Percentiles rank a stretch among this genome's conserved stretches.
phyloP scores from a whole-genome alignment of 345 rosid genomes.

The Viola odorata region DNA sequence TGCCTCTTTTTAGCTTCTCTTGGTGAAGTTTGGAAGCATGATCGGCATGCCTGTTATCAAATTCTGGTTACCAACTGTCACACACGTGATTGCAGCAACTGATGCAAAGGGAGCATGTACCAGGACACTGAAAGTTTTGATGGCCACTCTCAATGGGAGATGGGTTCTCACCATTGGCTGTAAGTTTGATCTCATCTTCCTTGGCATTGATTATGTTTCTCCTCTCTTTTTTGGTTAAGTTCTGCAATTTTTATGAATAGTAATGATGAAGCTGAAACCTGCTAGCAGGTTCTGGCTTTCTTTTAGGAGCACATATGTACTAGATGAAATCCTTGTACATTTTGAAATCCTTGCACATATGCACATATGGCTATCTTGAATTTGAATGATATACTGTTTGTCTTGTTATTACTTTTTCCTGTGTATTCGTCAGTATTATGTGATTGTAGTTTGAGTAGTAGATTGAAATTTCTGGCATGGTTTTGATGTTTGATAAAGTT shows the following conservation, averaged over 20 bases:
- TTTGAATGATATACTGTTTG: too few species aligned
- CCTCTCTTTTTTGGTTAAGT: background rate
- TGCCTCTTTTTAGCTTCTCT: conserved; percentile 37
- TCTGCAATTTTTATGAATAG: too few species aligned
- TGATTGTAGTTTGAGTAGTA: background rate
- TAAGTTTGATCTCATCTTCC: conserved; percentile 31
- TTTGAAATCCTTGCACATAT: too few species aligned
- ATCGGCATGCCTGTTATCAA: conserved; percentile 54
- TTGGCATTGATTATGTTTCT: background rate
- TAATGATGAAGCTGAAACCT: too few species aligned
- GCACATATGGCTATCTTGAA: background rate
- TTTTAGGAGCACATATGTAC: too few species aligned
- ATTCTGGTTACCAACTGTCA: conserved; percentile 68
- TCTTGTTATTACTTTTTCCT: background rate
- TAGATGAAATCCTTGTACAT: too few species aligned
- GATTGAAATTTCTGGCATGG: background rate
- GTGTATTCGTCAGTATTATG: too few species aligned
- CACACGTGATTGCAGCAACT: conserved; percentile 82
- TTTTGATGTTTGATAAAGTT: background rate
- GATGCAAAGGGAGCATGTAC: conserved; percentile 64
- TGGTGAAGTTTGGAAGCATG: conserved; percentile 50
- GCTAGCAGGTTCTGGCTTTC: too few species aligned
- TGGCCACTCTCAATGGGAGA: conserved; percentile 72
- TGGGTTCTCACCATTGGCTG: conserved; percentile 76
- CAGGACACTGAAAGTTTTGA: conserved; percentile 77